phyloP scores from a whole-genome alignment of 2,329 filamentous ascomycete species.

The Stenocarpella maydis region DNA sequence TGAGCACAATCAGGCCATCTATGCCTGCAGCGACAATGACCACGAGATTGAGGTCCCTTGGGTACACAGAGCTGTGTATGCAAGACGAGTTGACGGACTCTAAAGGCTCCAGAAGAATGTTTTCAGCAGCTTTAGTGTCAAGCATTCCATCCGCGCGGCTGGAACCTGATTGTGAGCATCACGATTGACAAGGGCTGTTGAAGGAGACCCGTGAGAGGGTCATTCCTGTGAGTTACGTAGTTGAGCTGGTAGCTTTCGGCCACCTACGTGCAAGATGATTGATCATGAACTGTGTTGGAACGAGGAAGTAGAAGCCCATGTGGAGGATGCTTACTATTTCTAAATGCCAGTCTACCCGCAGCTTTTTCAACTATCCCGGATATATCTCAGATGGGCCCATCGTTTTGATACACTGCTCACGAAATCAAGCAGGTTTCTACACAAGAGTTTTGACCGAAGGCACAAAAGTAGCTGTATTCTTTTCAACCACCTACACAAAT shows the following conservation, averaged over 20 bases:
- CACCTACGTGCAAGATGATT: not conserved
- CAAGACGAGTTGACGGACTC: not conserved
- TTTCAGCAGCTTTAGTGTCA: not conserved
- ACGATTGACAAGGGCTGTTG: not conserved
- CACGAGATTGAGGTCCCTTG: not conserved
- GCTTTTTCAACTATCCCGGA: no score
- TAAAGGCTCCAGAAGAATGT: no score
- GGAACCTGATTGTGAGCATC: not conserved
- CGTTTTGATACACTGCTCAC: no score
- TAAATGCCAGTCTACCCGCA: not conserved
- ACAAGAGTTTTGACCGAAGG: not conserved
- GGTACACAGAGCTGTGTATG: not conserved
- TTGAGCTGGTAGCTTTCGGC: not conserved
- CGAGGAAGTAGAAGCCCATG: not conserved
- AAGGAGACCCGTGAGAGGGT: not conserved
- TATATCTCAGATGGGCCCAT: no score
- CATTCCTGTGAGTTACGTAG: not conserved
- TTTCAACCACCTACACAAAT: no score
- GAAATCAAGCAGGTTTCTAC: not conserved
- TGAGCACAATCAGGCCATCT: not conserved
- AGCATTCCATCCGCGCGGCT: not conserved
- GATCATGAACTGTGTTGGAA: not conserved
- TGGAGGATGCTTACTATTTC: not conserved
- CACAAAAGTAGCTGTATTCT: no score
- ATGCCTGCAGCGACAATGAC: constrained; percentile 26